These are phyloP conservation scores for Plantago major DNA, from an alignment of 257 asterid genomes.

Conservation along the genomic window DNA sequence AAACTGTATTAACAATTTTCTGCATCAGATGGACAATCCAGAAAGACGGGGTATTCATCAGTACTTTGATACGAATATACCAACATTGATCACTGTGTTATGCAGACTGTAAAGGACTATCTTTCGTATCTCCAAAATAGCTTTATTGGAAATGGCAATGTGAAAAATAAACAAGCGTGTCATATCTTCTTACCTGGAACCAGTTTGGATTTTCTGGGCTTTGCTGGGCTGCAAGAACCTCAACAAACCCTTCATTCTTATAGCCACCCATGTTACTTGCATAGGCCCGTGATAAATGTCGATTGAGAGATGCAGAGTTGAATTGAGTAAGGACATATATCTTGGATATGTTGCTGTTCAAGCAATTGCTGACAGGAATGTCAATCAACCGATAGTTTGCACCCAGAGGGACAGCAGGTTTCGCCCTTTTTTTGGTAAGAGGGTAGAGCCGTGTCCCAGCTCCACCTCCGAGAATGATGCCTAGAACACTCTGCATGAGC, in stretches of 20 bases:
- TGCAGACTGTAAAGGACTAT: no score
- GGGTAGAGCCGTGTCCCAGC: constrained; percentile 66
- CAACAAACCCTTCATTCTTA: constrained; percentile 60
- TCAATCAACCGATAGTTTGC: constrained; percentile 63
- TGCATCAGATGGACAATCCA: not conserved
- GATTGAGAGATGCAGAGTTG: constrained; percentile 64
- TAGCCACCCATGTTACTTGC: constrained; percentile 65
- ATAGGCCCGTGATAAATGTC: constrained; percentile 60
- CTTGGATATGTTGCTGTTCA: constrained; percentile 55
- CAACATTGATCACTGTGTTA: not conserved
- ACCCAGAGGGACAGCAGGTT: constrained; percentile 67
- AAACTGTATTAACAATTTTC: not conserved
- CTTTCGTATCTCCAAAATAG: not conserved
- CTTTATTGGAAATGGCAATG: not conserved
- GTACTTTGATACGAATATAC: not conserved
- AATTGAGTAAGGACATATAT: constrained; percentile 65
- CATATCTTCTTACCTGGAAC: constrained; percentile 45
- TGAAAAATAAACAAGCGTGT: not conserved
- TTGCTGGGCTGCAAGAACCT: constrained; percentile 70
- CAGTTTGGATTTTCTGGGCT: constrained; percentile 73
- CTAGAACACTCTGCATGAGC: constrained; percentile 50
- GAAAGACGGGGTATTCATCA: not conserved
- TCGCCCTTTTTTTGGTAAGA: constrained; percentile 65
- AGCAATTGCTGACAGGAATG: constrained; percentile 60
- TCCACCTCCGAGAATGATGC: constrained; percentile 72